Evolutionary conservation across 495 filamentous ascomycete genomes (phyloP).

Genomic region (Xylaria bambusicola): DNA sequence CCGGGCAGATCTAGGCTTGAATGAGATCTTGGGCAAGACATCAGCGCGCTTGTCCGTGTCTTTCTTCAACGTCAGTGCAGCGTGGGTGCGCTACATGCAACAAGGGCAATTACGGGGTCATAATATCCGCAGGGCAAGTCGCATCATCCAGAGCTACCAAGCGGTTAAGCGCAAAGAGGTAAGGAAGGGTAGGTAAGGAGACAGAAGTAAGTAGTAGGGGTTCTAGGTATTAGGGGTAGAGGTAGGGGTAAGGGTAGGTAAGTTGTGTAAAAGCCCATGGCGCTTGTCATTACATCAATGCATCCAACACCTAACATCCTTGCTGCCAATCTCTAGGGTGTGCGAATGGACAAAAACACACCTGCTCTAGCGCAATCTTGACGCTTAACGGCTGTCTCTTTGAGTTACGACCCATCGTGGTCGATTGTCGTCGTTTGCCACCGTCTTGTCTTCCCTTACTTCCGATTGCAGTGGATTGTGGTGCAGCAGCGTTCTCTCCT

Average conservation of each 20-base stretch:
- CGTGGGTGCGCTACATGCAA: too few relatives aligned
- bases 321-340: conserved; percentile 13
- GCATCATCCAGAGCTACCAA: neutral
- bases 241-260: too few relatives aligned
- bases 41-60: too few relatives aligned
- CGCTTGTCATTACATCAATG: conserved; percentile 16
- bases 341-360: conserved; percentile 12
- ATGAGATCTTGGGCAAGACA: too few relatives aligned
- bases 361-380: neutral
- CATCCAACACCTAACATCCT: neutral
- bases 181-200: conserved; percentile 1
- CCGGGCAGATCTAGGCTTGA: too few relatives aligned
- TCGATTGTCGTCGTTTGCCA: neutral
- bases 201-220: too few relatives aligned
- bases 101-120: neutral
- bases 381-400: conserved; percentile 6
- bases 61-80: too few relatives aligned
- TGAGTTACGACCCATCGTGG: neutral
- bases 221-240: too few relatives aligned
- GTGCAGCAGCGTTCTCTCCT: too few relatives aligned
- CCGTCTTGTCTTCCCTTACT: too few relatives aligned
- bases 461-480: too few relatives aligned
- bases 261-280: neutral
- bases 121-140: neutral
- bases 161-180: neutral